phyloP scores from a whole-genome alignment of 169 alveolate genomes.

The Eimeria brunetti region DNA sequence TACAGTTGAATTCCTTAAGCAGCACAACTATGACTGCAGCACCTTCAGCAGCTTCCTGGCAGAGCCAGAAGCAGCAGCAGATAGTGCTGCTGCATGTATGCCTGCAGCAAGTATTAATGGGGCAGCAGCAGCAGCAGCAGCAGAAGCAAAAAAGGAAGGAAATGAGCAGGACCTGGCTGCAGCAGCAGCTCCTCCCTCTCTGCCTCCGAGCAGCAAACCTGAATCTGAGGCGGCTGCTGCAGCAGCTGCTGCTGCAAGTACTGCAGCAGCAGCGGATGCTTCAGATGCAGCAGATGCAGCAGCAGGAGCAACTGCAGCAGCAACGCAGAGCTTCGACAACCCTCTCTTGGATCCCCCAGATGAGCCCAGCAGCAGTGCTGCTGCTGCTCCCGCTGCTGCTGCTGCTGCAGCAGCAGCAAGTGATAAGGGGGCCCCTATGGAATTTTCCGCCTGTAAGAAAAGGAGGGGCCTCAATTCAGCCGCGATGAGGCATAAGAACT shows the following conservation, averaged over 20 bases:
- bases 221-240: slow-evolving; percentile 6
- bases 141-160: neutral
- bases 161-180: neutral
- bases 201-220: neutral
- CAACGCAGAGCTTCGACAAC: neutral
- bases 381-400: slow-evolving; percentile 2
- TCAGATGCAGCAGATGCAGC: too few relatives aligned
- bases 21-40: neutral
- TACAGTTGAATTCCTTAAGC: slow-evolving; percentile 13
- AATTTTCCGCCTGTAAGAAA: slow-evolving; percentile 1
- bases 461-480: slow-evolving; percentile 47
- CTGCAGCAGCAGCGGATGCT: too few relatives aligned
- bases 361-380: neutral
- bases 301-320: neutral
- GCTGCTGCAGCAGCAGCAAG: neutral
- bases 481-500: slow-evolving; percentile 57
- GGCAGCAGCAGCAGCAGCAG: too few relatives aligned
- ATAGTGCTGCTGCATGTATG: neutral
- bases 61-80: neutral
- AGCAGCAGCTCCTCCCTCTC: neutral
- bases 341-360: neutral
- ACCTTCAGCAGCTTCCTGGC: neutral
- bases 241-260: too few relatives aligned
- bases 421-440: neutral
- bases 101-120: neutral